Base-by-base conservation (phyloP, 176 grass and related monocot genomes). In the Phyllostachys edulis region DNA sequence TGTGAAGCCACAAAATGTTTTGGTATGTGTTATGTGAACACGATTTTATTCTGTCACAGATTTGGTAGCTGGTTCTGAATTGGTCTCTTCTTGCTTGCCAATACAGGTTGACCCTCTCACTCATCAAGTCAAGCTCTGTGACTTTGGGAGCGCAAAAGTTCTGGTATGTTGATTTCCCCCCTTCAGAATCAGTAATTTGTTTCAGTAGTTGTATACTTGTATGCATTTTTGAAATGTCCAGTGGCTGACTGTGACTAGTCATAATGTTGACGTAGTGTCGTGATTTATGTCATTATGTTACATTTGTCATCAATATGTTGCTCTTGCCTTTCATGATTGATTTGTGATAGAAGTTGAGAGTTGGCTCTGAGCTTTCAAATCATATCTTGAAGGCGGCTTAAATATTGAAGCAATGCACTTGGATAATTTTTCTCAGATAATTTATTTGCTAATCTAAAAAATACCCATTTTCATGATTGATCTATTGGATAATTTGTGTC, bases 61-160 rank as follows among this genome's bases (percentile, higher is more conserved):
- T 90, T 59, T 69, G 11, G 63, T 89, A 45, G 32, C 26, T 45
- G 16, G 42, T 87, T 75, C 11, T 87, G 80, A 84, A 63, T n/a
- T 80, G 54, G 44, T 80, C 81, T 80, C 51, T 29, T 63, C 24
- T 71, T 42, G 34, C 76, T 80, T 70, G 81, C 63, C 20, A 45
- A 55, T 76, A 49, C 79, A 99, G 97, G 97, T 99, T 55, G 93
- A 99, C 80, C 97, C 97, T 60, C 91, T 99, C 4, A 99, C 97
- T 63, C 97, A 99, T 79, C 97, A 99, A 96, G 93, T 99, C 63
- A 99, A 99, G 80, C 75, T 99, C 27, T 99, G 97, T 89, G 97
- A 99, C 88, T 99, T 99, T 91, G 97, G 97, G 76, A 99, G 97
- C 46, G 97, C 97, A 29, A 99, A 99, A 89, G 82, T 99, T 61